Percentiles rank a stretch among this genome's conserved stretches.
Evolutionary conservation across 495 filamentous ascomycete species (phyloP).

Genomic region (Parathielavia hyrcaniae): DNA sequence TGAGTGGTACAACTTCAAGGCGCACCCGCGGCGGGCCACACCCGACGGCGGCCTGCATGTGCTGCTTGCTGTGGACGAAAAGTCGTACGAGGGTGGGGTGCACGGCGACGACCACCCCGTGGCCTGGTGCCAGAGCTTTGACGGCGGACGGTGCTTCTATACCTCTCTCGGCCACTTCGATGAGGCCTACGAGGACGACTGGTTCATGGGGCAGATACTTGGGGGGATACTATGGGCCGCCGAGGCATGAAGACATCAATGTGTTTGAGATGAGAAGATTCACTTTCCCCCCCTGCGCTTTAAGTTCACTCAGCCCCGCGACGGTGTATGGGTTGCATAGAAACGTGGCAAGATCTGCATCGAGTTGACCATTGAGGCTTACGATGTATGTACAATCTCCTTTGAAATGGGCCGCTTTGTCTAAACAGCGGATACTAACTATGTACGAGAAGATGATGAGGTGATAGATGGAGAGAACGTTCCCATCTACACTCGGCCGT

Average conservation of each 20-base stretch:
- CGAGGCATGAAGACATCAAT: background rate
- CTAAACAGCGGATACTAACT: background rate
- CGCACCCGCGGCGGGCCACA: slow-evolving; percentile 22
- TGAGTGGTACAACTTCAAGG: slow-evolving; percentile 40
- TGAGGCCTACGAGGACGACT: slow-evolving; percentile 33
- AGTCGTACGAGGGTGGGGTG: slow-evolving; percentile 29
- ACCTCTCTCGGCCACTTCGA: slow-evolving; percentile 39
- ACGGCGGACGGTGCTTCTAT: slow-evolving; percentile 35
- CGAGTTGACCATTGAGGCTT: background rate
- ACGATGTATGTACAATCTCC: background rate
- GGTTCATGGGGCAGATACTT: slow-evolving; percentile 30
- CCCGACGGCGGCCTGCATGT: slow-evolving; percentile 21
- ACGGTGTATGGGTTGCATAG: too few relatives aligned
- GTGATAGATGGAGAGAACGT: background rate
- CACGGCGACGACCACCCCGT: slow-evolving; percentile 32
- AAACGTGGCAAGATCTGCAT: too few relatives aligned
- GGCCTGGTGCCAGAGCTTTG: slow-evolving; percentile 36
- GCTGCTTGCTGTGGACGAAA: slow-evolving; percentile 32
- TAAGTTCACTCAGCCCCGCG: too few relatives aligned
- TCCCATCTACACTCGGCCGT: background rate
- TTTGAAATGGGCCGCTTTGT: background rate
- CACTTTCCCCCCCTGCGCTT: too few relatives aligned
- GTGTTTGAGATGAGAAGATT: too few relatives aligned
- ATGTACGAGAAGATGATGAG: slow-evolving; percentile 1
- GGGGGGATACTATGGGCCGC: slow-evolving; percentile 36